Base-by-base conservation (phyloP, 2,329 filamentous ascomycete genomes). In the Elsinoe fawcettii region DNA sequence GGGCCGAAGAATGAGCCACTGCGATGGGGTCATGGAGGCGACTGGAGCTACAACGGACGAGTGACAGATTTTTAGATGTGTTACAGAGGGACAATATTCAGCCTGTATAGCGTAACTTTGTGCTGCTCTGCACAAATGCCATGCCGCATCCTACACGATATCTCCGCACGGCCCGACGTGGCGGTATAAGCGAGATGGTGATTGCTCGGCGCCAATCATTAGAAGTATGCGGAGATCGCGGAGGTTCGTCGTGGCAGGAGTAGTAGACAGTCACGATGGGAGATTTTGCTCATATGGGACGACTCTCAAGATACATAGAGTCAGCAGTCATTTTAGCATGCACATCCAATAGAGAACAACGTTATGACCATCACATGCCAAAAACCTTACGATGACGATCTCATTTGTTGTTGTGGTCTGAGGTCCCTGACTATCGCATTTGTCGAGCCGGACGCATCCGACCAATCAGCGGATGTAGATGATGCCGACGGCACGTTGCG, bases 1-100 rank as follows among this genome's bases (percentile, higher is more conserved):
- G 93, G 93, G 1, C 93, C 93, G 5, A 99, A 97, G 83, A 97
- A 95, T 68, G 92, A 99, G 73, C 93, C 93, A 54, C 68, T 97
- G 69, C 77, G 91, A 65, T 96, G 92, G 92, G 90, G 90, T 0
- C 76, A 79, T 16, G 69, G 66, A 0, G 85, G 88, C 1, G 85
- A 88, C 69, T 99, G 91, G 87, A 96, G 90, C 70, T 99, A 88
- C 72, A 96, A 96, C 71, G 93, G 93, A 47, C 78, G 92, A 62
- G 91, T 95, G 56, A 97, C 92, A 22, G 93, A 99, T 73, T 99
- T 99, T 60, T 83, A 66, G 75, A 51, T 23, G 16, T 51, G 9
- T 16, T 11, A 23, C 25, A 18, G 9, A 3, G 20, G 18, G 16
- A 7, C 7, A n/a, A 18, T 5, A 18, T n/a, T 23, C 3, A 30